Percentiles rank a stretch among this genome's conserved stretches.
Conservation (phyloP, 2,329 filamentous ascomycete genomes). For the Neonectria sp. region DNA sequence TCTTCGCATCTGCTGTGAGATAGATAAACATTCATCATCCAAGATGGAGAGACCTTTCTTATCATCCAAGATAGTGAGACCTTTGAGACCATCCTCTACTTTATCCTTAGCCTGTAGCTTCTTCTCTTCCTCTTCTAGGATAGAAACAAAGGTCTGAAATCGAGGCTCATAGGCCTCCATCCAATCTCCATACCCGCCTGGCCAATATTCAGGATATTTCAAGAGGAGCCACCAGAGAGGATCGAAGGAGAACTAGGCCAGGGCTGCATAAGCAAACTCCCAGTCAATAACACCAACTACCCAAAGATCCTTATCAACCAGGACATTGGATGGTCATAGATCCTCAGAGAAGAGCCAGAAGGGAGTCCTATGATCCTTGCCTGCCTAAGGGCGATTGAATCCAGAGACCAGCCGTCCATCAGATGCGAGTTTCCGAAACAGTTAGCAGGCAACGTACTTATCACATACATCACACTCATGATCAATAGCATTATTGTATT, state of each 20-base stretch:
- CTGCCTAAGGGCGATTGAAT: no score
- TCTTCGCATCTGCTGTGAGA: slow-evolving; percentile 54
- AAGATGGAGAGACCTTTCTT: no score
- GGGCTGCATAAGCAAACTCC: slow-evolving; percentile 57
- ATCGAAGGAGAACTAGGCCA: slow-evolving; percentile 52
- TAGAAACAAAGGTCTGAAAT: slow-evolving; percentile 7
- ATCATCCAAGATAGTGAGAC: no score
- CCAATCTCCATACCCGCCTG: slow-evolving; percentile 50
- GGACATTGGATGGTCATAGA: slow-evolving; percentile 50
- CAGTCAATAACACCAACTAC: slow-evolving; percentile 57
- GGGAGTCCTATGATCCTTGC: no score
- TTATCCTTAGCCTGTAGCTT: not conserved
- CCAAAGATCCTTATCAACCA: slow-evolving; percentile 45
- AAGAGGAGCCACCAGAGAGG: slow-evolving; percentile 59
- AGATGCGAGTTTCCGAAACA: no score
- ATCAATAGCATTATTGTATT: no score
- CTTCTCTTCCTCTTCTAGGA: slow-evolving; percentile 9
- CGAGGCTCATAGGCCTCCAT: slow-evolving; percentile 49
- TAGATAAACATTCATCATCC: not conserved
- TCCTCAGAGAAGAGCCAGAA: no score
- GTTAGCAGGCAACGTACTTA: no score
- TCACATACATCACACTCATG: no score
- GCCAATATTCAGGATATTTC: slow-evolving; percentile 51
- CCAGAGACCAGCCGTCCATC: no score
- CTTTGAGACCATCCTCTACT: not conserved